Evolutionary conservation across 768 basidiomycete genomes (phyloP), one percentile per base, ranked within the genome.

Genomic region (Lactarius hatsudake): DNA sequence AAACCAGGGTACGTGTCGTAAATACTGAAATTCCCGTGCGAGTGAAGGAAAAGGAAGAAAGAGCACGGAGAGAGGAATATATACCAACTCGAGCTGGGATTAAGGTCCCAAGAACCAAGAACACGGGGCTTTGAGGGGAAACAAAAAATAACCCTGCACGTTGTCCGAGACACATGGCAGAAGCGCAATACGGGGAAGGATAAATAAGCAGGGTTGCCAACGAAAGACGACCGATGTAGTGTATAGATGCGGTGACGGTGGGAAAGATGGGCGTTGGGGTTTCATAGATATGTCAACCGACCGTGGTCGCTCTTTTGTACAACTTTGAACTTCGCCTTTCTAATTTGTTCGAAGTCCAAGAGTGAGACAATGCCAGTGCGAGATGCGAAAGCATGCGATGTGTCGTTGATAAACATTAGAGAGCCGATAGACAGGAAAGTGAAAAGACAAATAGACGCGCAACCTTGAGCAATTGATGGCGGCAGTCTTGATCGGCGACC

Each of bases 61-160:
- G 17, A 30, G 43, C 48, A 56, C 28, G 61, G 53, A 12, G 57
- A 6, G 26, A 5, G 13, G 54, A 43, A 48, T 51, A 56, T 63
- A 69, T 58, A 69, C 62, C 42, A 59, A 67, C 48, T 63, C 56
- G 63, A 36, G 45, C 61, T 40, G 61, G 65, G 64, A 30, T 63
- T 73, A 74, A 71, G 68, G 75, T 78, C 76, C 76, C 78, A 76
- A 73, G 75, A 82, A 77, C 76, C 81, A 79, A 80, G 75, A 80
- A 78, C 76, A 80, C 77, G 77, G 63, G 65, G 67, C 62, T 48
- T 60, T 64, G 69, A 71, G 71, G 72, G 70, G 70, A 23, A 10
- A 65, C 64, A 75, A 73, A 78, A 75, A 73, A 54, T 58, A 65
- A 72, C 73, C 72, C 72, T 74, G 73, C 69, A 63, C 71, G 70